Evolutionary conservation across 2,329 filamentous ascomycete genomes (phyloP), one percentile per base, ranked within the genome.

Genomic region (Hymenoscyphus fraxineus): DNA sequence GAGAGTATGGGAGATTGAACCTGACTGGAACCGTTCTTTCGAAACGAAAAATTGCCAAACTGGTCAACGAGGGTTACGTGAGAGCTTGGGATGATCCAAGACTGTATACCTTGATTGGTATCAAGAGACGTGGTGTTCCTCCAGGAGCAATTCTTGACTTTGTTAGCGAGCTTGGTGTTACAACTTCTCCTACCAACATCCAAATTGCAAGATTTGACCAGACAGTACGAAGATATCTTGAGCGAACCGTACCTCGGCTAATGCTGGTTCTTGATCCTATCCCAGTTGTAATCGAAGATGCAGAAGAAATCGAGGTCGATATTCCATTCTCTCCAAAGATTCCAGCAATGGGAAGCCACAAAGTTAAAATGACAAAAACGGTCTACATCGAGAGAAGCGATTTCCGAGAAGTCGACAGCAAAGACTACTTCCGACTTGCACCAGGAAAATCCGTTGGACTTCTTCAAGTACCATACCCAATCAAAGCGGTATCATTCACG

Each of bases 1-100:
- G 94, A 76, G 93, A 97, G 79, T 96, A 85, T 70, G 84, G 89
- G 62, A 86, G 90, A 67, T 80, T 94, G 39, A 96, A 91, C 69
- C 84, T 97, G 39, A 88, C 86, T 10, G 93, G 93, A 16, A 96
- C 93, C 0, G 88, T 97, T 62, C 83, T 97, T 66, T 93, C 89
- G 40, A 97, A 98, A 80, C 85, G 94, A 64, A 89, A 91, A 73
- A 89, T 97, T 66, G 85, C 88, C 67, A 89, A 90, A 78, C 80
- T 97, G 5, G 92, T 97, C 1, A 84, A 88, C 56, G 85, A 90
- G 60, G 86, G 87, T n/a, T 82, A 88, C 68, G 93, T 98, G 7
- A 86, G 90, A 44, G 91, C 86, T 62, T 97, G 93, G 92, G 91
- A 97, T 71, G 94, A 97, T 72, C 94, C 94, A 12, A 85, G 94